Base-by-base conservation (phyloP, 2,329 filamentous ascomycete genomes). In the Penicillium janthinellum region DNA sequence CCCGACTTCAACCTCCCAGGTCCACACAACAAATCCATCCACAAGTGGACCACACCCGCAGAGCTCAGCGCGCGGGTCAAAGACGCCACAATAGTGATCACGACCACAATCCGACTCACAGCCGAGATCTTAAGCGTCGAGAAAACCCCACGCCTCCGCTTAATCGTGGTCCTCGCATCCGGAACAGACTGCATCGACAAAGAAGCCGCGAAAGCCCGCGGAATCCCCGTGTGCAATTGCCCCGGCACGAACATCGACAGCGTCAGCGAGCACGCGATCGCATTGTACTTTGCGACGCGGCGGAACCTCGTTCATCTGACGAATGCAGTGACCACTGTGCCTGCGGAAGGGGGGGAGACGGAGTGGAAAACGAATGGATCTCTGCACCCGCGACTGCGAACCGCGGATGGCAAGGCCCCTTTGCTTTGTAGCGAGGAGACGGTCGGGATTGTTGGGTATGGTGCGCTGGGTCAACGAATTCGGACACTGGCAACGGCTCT, bases 371-470 rank as follows among this genome's bases (percentile, higher is more conserved):
- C 66, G 35, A 72, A 70, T 54, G 73, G 73, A 5, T 75, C 71
- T 37, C 62, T 79, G 58, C 71, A 76, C 45, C 61, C 50, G 58
- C 59, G 62, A 51, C 62, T 58, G 12, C 55, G 56, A 55, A 68
- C 48, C 3, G 47, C 42, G 14, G 63, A 69, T 52, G 75, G 64
- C 10, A 64, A 66, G 25, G 75, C 77, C 20, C 79, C 81, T 31
- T 65, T 81, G 61, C 77, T 76, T 0, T 81, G 78, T 67, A 67
- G 68, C 15, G 80, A 83, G 59, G 82, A 83, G 69, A 75, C 75
- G 1, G 60, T 83, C 61, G 81, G 79, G 0, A 75, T 84, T 53
- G 67, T 84, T 54, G 82, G 82, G 0, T 82, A 82, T 65, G 82
- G 82, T 4, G 75, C 75, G 2, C 64, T 84, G 25, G 82, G 81